phyloP scores from a whole-genome alignment of 106 monocot genomes.

The Phalaenopsis equestris region DNA sequence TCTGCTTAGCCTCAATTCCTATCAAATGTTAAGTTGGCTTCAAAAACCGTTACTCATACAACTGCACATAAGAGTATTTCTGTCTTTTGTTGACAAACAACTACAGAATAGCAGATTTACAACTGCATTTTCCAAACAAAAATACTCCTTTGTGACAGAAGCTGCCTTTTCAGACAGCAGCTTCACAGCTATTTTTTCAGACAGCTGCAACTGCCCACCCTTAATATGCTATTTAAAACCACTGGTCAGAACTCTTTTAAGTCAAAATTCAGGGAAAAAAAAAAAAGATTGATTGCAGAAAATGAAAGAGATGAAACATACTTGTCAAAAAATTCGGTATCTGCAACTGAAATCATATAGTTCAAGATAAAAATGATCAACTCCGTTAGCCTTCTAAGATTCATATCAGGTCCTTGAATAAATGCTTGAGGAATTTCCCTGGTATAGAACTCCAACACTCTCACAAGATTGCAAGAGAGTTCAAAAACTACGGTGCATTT shows the following conservation, averaged over 20 bases:
- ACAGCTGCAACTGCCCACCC: too few relatives aligned
- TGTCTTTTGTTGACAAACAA: too few relatives aligned
- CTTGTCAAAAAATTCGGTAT: conserved; percentile 92
- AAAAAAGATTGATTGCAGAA: background rate
- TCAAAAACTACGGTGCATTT: conserved; percentile 93
- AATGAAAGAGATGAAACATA: conserved; percentile 30
- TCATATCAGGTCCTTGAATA: conserved; percentile 77
- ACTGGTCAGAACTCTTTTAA: background rate
- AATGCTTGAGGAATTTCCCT: conserved; percentile 84
- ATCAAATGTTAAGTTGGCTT: too few relatives aligned
- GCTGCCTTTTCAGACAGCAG: too few relatives aligned
- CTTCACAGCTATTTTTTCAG: too few relatives aligned
- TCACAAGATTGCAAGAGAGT: conserved; percentile 77
- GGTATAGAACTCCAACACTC: conserved; percentile 83
- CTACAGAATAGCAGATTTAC: too few relatives aligned
- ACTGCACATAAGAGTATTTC: too few relatives aligned
- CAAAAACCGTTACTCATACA: too few relatives aligned
- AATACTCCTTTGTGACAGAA: too few relatives aligned
- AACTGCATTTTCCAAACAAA: too few relatives aligned
- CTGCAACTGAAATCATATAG: conserved; percentile 71
- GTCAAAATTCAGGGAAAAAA: background rate
- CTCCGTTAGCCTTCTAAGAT: conserved; percentile 81
- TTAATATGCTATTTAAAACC: background rate
- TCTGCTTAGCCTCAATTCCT: too few relatives aligned
- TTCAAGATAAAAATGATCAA: conserved; percentile 85